Evolutionary conservation across 1,284 basidiomycete species (phyloP).

Genomic region (Kalmanozyma brasiliensis): DNA sequence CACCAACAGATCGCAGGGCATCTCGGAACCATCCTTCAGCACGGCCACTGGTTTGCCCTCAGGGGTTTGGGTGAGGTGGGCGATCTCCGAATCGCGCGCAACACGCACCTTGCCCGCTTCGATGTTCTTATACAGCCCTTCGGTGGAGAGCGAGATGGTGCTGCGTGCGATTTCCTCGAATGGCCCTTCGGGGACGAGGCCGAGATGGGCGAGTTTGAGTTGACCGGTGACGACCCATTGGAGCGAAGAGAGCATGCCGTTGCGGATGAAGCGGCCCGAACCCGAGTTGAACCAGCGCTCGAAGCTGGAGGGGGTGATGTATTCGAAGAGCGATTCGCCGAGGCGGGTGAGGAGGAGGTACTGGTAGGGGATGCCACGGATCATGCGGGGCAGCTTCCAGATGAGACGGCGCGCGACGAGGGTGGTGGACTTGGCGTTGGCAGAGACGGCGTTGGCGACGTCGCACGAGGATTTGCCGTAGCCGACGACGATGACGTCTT

Average conservation of each 20-base stretch:
- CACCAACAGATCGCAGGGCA: slow-evolving; percentile 48
- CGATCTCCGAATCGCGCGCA: slow-evolving; percentile 37
- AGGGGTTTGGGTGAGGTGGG: slow-evolving; percentile 9
- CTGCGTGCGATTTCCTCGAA: slow-evolving; percentile 57
- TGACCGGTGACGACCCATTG: slow-evolving; percentile 48
- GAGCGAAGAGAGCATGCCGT: slow-evolving; percentile 47
- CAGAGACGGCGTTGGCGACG: slow-evolving; percentile 52
- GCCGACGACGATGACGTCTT: slow-evolving; percentile 54
- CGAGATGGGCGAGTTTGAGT: slow-evolving; percentile 43
- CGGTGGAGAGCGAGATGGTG: slow-evolving; percentile 57
- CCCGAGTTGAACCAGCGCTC: slow-evolving; percentile 44
- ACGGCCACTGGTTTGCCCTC: slow-evolving; percentile 17
- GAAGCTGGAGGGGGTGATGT: slow-evolving; percentile 47
- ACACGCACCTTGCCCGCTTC: slow-evolving; percentile 24
- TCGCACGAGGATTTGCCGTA: slow-evolving; percentile 62
- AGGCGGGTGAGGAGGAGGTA: slow-evolving; percentile 54
- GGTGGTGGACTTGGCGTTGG: slow-evolving; percentile 34
- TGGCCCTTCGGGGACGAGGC: slow-evolving; percentile 41
- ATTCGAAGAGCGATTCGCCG: slow-evolving; percentile 56
- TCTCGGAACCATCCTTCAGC: slow-evolving; percentile 30
- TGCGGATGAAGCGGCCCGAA: slow-evolving; percentile 44
- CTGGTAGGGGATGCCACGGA: slow-evolving; percentile 54
- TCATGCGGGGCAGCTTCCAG: slow-evolving; percentile 57
- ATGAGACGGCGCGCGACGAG: slow-evolving; percentile 57
- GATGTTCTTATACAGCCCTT: slow-evolving; percentile 55